Evolutionary conservation across 1,284 basidiomycete genomes (phyloP).

Genomic region (Abortiporus biennis): DNA sequence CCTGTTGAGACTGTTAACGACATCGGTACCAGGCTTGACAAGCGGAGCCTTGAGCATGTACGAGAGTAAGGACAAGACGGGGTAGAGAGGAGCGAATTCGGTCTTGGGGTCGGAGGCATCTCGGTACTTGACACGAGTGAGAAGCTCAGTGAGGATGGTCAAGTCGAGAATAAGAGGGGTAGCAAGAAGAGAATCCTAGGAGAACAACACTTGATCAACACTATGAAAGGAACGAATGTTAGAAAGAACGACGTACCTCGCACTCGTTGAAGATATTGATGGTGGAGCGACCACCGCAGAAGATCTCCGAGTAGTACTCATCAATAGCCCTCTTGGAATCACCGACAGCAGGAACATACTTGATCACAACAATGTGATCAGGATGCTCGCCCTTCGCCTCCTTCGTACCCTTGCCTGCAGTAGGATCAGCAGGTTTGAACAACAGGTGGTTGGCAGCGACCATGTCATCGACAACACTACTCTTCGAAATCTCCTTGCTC

Average conservation of each 20-base stretch:
- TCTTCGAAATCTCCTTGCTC: slow-evolving; percentile 98
- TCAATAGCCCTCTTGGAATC: slow-evolving; percentile 98
- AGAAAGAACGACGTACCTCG: slow-evolving; percentile 46
- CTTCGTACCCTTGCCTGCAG: slow-evolving; percentile 52
- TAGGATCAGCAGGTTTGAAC: slow-evolving; percentile 73
- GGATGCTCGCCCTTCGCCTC: slow-evolving; percentile 87
- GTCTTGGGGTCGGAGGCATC: slow-evolving; percentile 35
- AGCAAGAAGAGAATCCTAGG: slow-evolving; percentile 90
- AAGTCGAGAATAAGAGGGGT: slow-evolving; percentile 95
- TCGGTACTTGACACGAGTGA: slow-evolving; percentile 91
- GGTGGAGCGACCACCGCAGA: slow-evolving; percentile 75
- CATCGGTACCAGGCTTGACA: slow-evolving; percentile 94
- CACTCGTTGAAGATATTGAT: slow-evolving; percentile 97
- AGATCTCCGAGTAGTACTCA: slow-evolving; percentile 96
- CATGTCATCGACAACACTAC: slow-evolving; percentile 97
- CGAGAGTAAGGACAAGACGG: slow-evolving; percentile 82
- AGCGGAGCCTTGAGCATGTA: slow-evolving; percentile 99
- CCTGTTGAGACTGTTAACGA: slow-evolving; percentile 92
- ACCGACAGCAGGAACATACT: slow-evolving; percentile 90
- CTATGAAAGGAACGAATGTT: slow-evolving; percentile 8
- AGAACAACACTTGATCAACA: slow-evolving; percentile 10
- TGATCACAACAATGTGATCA: slow-evolving; percentile 96
- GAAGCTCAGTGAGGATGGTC: slow-evolving; percentile 89
- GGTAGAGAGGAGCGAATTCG: slow-evolving; percentile 78
- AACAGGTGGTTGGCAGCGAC: slow-evolving; percentile 87